Base-by-base conservation (phyloP, 495 filamentous ascomycete species). In the Corynascus novoguineensis region DNA sequence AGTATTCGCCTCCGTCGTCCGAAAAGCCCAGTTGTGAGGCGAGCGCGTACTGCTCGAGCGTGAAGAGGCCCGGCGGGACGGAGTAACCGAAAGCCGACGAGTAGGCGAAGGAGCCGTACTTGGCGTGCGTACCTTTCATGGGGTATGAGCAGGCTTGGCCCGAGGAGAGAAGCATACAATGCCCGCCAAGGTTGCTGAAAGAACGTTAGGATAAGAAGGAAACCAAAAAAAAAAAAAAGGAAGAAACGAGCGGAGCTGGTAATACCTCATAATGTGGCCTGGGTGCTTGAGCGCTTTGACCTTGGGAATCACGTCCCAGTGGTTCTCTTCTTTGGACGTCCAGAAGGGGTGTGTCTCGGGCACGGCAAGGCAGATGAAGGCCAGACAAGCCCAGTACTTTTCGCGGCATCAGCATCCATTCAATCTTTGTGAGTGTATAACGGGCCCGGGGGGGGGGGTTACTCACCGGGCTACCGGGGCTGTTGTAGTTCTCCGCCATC, bases 41-140 rank as follows among this genome's bases (percentile, higher is more conserved):
- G 1, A 86, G 81, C 0, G 86, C 86, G 63, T 83, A 86, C 61
- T 89, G 86, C 64, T 89, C 86, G 0, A 92, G 78, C 11, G 83
- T 81, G 72, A 87, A 87, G n/a, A 80, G 75, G 1, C 88, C 88
- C 0, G 86, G 87, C 0, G 87, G 85, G 14, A 90, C 86, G 4
- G 83, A 86, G 69, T 90, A 92, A 17, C 79, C 86, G 69, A 88
- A 90, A 0, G 84, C 78, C 49, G 82, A 82, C 49, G 80, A 84
- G 67, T 92, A 90, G 7, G 86, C 86, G 66, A 90, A 90, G 58
- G 82, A 79, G 19, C 88, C 88, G 69, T 92, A 92, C 63, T 91
- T 91, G 55, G 87, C 85, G 65, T 90, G 86, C 3, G 86, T 88
- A 22, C 84, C 87, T 67, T 84, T 86, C 70, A 90, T 81, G 0